Evolutionary conservation across 2,329 filamentous ascomycete species (phyloP).

Genomic region (Cryphonectria japonica): DNA sequence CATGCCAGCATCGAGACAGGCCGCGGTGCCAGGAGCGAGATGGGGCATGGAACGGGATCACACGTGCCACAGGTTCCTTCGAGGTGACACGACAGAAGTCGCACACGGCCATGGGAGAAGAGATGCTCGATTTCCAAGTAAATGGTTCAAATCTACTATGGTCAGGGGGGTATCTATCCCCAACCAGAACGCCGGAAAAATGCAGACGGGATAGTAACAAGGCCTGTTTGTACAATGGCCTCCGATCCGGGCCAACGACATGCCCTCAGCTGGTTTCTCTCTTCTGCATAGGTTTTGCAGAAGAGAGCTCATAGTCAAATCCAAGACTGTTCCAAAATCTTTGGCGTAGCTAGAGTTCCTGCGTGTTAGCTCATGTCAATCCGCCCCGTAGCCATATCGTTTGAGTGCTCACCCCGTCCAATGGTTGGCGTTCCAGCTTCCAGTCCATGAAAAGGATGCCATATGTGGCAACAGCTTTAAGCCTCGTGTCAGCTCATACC

Average conservation of each 20-base stretch:
- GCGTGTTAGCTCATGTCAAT: slow-evolving; percentile 13
- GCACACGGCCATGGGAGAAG: neutral
- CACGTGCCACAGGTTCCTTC: neutral
- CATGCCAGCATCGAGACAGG: neutral
- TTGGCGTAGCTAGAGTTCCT: slow-evolving; percentile 31
- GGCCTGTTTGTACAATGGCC: neutral
- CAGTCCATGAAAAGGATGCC: slow-evolving; percentile 66
- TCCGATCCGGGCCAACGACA: slow-evolving; percentile 2
- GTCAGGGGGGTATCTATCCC: slow-evolving; percentile 24
- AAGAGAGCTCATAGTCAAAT: slow-evolving; percentile 18
- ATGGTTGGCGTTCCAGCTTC: slow-evolving; percentile 51
- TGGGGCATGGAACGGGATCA: neutral
- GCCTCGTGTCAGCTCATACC: neutral
- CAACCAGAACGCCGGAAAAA: slow-evolving; percentile 24
- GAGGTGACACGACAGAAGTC: too few species aligned
- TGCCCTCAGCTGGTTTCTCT: neutral
- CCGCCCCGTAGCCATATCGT: neutral
- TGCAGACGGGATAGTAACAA: slow-evolving; percentile 7
- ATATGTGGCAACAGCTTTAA: slow-evolving; percentile 58
- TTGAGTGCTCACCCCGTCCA: slow-evolving; percentile 48
- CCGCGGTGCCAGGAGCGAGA: neutral
- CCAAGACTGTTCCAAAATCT: slow-evolving; percentile 34
- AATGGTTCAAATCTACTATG: slow-evolving; percentile 11
- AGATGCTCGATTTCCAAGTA: slow-evolving; percentile 15
- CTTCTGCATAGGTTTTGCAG: slow-evolving; percentile 15